A percentile compares a stretch with the other conserved stretches of the same genome.
phyloP scores from a whole-genome alignment of 2,329 filamentous ascomycete genomes.

The Epichloe baconii region DNA sequence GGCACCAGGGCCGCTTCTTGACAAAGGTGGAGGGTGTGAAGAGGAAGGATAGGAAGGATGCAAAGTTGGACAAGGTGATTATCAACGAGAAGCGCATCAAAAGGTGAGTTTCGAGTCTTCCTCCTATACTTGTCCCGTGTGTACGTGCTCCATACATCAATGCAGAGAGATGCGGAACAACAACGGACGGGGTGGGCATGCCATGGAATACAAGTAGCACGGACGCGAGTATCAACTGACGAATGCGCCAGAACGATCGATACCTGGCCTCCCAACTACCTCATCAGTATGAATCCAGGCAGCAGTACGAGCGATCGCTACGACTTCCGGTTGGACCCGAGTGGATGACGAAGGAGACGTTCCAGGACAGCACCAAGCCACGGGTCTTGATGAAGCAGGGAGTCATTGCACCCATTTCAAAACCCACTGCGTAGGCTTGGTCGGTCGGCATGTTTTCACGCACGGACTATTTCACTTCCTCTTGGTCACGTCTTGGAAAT shows the following conservation, averaged over 20 bases:
- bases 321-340: conserved; percentile 82
- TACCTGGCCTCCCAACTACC: conserved; percentile 77
- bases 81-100: conserved; percentile 83
- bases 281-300: conserved; percentile 73
- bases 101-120: conserved; percentile 47
- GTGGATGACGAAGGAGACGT: conserved; percentile 92
- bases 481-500: background rate
- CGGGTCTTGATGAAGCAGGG: conserved; percentile 84
- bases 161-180: too few relatives aligned
- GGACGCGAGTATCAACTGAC: background rate
- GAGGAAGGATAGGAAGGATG: conserved; percentile 65
- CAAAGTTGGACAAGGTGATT: conserved; percentile 71
- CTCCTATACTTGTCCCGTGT: background rate
- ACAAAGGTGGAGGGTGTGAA: conserved; percentile 61
- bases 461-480: background rate
- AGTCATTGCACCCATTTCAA: conserved; percentile 75
- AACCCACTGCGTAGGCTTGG: conserved; percentile 39
- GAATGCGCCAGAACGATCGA: conserved; percentile 52
- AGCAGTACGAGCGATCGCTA: conserved; percentile 83
- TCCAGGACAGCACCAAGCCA: conserved; percentile 82
- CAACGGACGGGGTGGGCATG: too few relatives aligned
- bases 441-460: too few relatives aligned
- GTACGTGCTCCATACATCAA: too few relatives aligned
- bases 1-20: conserved; percentile 49
- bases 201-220: too few relatives aligned